Conservation (phyloP, 306 rosid genomes). For the Inga oerstediana region DNA sequence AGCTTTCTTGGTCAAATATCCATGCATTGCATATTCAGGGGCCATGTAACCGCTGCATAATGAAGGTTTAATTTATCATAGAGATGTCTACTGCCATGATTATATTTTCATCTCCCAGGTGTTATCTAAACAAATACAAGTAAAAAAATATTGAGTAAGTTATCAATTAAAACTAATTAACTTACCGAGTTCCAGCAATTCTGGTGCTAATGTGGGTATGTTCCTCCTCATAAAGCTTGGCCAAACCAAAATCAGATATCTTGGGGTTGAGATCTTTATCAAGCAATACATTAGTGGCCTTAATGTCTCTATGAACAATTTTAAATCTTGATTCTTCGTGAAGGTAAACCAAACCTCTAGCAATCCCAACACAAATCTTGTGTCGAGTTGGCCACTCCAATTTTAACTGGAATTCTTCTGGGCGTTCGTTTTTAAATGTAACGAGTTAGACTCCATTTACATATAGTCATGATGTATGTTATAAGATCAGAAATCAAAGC, state of each 20-base stretch:
- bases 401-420: neutral
- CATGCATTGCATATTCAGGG: constrained; percentile 65
- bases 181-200: constrained; percentile 61
- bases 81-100: too few relatives aligned
- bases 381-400: constrained; percentile 50
- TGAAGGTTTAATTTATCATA: neutral
- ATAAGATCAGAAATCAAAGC: too few relatives aligned
- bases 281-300: constrained; percentile 53
- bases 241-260: constrained; percentile 89
- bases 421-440: constrained; percentile 13
- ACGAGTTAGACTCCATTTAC: neutral
- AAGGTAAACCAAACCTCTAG: constrained; percentile 57
- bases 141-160: too few relatives aligned
- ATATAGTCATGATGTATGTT: too few relatives aligned
- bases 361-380: constrained; percentile 54
- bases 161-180: too few relatives aligned
- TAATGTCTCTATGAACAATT: constrained; percentile 58
- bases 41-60: constrained; percentile 58
- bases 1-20: constrained; percentile 73
- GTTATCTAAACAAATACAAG: too few relatives aligned
- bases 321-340: constrained; percentile 64
- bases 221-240: constrained; percentile 87
- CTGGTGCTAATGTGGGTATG: constrained; percentile 78
- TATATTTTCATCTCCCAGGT: too few relatives aligned
- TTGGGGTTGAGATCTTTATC: constrained; percentile 54